phyloP scores from a whole-genome alignment of 768 basidiomycete species.

The Trametes gibbosa region DNA sequence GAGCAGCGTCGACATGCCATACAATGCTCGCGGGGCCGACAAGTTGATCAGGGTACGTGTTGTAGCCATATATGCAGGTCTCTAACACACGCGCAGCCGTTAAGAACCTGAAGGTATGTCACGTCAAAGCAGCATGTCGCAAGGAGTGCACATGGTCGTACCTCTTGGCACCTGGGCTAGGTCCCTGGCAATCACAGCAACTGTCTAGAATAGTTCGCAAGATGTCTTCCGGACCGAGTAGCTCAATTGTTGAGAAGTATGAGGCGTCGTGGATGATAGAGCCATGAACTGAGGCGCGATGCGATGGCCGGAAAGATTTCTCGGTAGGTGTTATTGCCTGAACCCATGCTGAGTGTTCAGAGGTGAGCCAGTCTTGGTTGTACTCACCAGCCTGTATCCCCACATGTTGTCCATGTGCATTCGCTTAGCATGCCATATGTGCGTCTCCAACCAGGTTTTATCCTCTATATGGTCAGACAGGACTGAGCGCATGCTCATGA shows the following conservation, averaged over 20 bases:
- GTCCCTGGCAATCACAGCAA: conserved; percentile 65
- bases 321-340: conserved; percentile 86
- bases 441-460: conserved; percentile 94
- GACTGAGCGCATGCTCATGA: too few species aligned
- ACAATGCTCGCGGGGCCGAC: conserved; percentile 71
- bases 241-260: conserved; percentile 73
- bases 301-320: conserved; percentile 88
- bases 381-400: conserved; percentile 80
- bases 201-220: conserved; percentile 50
- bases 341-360: background rate
- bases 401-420: conserved; percentile 94
- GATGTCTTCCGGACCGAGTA: conserved; percentile 59
- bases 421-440: conserved; percentile 96
- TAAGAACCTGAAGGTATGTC: conserved; percentile 47
- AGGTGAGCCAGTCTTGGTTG: background rate
- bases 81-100: conserved; percentile 65
- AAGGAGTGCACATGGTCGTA: conserved; percentile 26
- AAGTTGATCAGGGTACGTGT: conserved; percentile 63
- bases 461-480: conserved; percentile 49
- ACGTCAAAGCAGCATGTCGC: background rate
- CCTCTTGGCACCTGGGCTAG: conserved; percentile 61
- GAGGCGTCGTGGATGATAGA: conserved; percentile 90
- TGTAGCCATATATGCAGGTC: conserved; percentile 62
- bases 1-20: conserved; percentile 51
- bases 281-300: conserved; percentile 82